Evolutionary conservation across 1,284 basidiomycete species (phyloP), one percentile per base, ranked within the genome.

Genomic region (Agroathelia rolfsii): DNA sequence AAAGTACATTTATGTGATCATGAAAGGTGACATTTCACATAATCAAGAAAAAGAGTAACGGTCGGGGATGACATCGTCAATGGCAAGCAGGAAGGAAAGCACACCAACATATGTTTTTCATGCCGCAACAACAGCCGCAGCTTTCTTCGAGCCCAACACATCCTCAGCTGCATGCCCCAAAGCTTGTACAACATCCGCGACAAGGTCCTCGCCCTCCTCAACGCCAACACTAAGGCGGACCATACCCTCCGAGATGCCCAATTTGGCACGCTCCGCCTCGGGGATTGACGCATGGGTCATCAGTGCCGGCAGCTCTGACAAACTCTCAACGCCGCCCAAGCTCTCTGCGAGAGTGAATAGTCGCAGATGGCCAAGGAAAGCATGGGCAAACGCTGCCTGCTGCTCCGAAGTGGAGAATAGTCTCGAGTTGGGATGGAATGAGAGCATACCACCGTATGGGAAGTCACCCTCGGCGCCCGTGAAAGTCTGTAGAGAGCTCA

Each of bases 231-330:
- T 85, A 44, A 96, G 56, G 14, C 93, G 66, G 18, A 96, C 65
- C 36, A 97, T 59, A 47, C 84, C 79, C 20, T 80, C 77, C 6
- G 75, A 76, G 48, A 97, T 94, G 1, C 89, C 88, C 17, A 92
- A 61, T 14, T 60, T 40, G 12, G 62, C 67, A 11, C 88, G 64
- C 51, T 86, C 81, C 8, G 60, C 73, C n/a, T 65, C 63, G 0
- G 86, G 82, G 31, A 93, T 74, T 30, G 71, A 70, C 7, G 70
- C 80, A 50, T 87, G 81, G n/a, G 89, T 92, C 84, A 95, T 92
- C 49, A 65, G 63, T 28, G 75, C 76, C 0, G 87, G 87, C 24
- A 83, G 69, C 57, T 94, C 89, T 5, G 84, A 84, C 32, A 95
- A 60, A 52, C 76, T 82, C 68, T 97, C 93, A 10, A 95, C 87